Base-by-base conservation (phyloP, 495 filamentous ascomycete genomes). In the Lasiosphaeris hirsuta region DNA sequence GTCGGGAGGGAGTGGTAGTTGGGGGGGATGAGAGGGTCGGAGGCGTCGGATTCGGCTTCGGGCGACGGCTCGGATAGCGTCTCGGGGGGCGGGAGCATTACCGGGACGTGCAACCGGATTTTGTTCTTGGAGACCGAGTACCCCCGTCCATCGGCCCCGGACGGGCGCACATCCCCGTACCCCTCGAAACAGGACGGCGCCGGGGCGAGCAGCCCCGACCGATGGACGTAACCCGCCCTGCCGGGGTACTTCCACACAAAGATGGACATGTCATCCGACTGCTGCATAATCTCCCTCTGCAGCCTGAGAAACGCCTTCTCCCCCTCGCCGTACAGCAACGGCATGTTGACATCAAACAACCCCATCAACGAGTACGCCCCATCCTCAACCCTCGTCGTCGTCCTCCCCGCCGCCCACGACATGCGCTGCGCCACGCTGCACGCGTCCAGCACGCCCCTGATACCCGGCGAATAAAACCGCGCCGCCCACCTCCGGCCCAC, bases 401-500 rank as follows among this genome's bases (percentile, higher is more conserved):
- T 43, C n/a, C 51, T 11, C 1, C n/a, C 17, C n/a, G 51, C 38
- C 38, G 37, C 51, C 51, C 51, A 54, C 1, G 51, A 54, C 51
- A 54, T 54, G 18, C 51, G 51, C 39, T 54, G 51, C 39, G 37
- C 51, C 8, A 54, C 14, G 1, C 38, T 54, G 14, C 42, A 45
- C 42, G 42, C 14, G 18, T 45, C 42, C 42, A 45, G 8, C 42
- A 45, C 42, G 1, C 17, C 42, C 42, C 42, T 45, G 3, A 45
- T 13, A 10, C 10, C 17, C 42, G 17, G 17, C 23, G 23, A 30
- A 30, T 30, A 30, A 30, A 30, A 30, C 23, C 23, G 2, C 23
- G 23, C 23, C 23, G 23, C 23, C 23, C 23, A 30, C 23, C 23
- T 30, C 23, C 23, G 23, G 2, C 23, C 23, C 23, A 30, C 5